These are phyloP conservation scores for Starmerella bacillaris DNA, from an alignment of 805 yeast species.

Conservation along the genomic window DNA sequence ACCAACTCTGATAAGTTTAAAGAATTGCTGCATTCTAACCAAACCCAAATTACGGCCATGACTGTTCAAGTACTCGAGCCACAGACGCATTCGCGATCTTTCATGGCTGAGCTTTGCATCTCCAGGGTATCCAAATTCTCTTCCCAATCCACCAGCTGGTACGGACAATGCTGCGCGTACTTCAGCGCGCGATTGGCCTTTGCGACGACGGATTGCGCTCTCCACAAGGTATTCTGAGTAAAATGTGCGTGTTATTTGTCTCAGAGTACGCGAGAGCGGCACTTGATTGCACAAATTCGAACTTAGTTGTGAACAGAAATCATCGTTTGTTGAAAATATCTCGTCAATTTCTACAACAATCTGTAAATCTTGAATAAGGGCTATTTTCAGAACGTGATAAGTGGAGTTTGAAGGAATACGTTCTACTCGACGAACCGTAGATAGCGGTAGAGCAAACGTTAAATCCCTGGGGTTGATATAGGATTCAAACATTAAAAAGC, in stretches of 20 bases:
- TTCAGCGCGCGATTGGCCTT: constrained; percentile 18
- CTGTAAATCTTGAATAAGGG: constrained; percentile 46
- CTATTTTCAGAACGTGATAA: constrained; percentile 59
- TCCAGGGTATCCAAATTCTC: constrained; percentile 74
- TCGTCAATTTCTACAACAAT: constrained; percentile 63
- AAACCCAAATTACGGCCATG: constrained; percentile 74
- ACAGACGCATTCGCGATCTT: constrained; percentile 67
- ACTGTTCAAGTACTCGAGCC: constrained; percentile 78
- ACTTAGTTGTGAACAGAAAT: constrained; percentile 54
- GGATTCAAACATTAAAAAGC: constrained; percentile 58
- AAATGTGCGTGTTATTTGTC: constrained; percentile 48
- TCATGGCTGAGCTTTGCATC: constrained; percentile 61
- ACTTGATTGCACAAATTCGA: constrained; percentile 44
- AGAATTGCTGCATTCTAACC: constrained; percentile 56
- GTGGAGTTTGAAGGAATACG: constrained; percentile 60
- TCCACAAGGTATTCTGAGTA: constrained; percentile 72
- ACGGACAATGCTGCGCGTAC: constrained; percentile 11
- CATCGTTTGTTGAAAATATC: constrained; percentile 57
- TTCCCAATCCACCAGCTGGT: constrained; percentile 81
- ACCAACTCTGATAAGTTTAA: constrained; percentile 72
- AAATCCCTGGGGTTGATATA: constrained; percentile 51
- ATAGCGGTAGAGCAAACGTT: constrained; percentile 50
- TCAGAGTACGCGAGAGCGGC: constrained; percentile 34
- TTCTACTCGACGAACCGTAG: constrained; percentile 70
- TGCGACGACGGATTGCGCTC: constrained; percentile 26